These are phyloP conservation scores for Apiospora kogelbergensis DNA, from an alignment of 2,329 filamentous ascomycete species.

Conservation along the genomic window DNA sequence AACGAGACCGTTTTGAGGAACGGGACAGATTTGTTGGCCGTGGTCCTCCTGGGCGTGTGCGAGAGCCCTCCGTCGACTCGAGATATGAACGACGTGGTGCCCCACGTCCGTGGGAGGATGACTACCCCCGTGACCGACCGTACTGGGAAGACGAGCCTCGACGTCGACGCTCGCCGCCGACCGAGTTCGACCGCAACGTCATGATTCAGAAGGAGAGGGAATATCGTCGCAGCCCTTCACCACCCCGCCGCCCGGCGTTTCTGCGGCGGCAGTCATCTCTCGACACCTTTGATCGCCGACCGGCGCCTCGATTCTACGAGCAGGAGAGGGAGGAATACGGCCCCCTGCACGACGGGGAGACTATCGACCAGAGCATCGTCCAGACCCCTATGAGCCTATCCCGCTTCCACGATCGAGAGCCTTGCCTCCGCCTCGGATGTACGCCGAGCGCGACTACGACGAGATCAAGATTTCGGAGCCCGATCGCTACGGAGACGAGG, in stretches of 20 bases:
- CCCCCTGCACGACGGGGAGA: conserved; percentile 55
- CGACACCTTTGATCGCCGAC: conserved; percentile 83
- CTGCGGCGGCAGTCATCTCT: conserved; percentile 83
- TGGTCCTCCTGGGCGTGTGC: conserved; percentile 33
- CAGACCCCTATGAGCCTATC: conserved; percentile 58
- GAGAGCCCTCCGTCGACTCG: conserved; percentile 50
- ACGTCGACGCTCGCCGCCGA: conserved; percentile 35
- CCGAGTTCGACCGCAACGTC: conserved; percentile 55
- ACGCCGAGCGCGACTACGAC: conserved; percentile 59
- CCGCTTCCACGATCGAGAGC: conserved; percentile 65
- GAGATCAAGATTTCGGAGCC: conserved; percentile 69
- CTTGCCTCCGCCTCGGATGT: conserved; percentile 59
- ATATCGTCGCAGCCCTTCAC: conserved; percentile 48
- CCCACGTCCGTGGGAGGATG: conserved; percentile 46
- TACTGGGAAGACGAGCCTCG: conserved; percentile 56
- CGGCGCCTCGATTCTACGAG: conserved; percentile 45
- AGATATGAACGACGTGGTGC: conserved; percentile 47
- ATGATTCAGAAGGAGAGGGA: conserved; percentile 55
- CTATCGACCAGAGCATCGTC: conserved; percentile 51
- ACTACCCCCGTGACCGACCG: conserved; percentile 49
- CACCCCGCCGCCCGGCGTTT: conserved; percentile 60
- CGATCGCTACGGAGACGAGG: conserved; percentile 69
- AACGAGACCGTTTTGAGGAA: conserved; percentile 54
- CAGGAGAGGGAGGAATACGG: conserved; percentile 52
- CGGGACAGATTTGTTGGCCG: conserved; percentile 49